Conservation (phyloP, 2,329 filamentous ascomycete species). For the Paraphaeosphaeria sporulosa region DNA sequence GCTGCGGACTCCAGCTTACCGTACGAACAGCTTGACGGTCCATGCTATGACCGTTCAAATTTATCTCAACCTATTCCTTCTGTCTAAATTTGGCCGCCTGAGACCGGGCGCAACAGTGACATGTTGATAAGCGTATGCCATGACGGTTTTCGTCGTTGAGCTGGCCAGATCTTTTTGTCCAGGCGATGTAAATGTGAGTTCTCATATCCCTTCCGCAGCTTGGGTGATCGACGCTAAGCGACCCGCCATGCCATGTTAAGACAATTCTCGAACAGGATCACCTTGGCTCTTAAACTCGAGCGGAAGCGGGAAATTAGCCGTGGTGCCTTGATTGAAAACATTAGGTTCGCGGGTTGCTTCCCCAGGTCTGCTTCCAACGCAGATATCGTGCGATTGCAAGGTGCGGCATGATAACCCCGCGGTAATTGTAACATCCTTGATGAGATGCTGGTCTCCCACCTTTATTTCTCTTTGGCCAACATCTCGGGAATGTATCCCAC, state of each 20-base stretch:
- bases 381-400: not conserved
- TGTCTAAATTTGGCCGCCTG: not conserved
- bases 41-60: not conserved
- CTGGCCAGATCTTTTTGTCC: not conserved
- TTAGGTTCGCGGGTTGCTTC: not conserved
- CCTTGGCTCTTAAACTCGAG: not conserved
- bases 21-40: not conserved
- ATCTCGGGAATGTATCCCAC: not conserved
- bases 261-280: not conserved
- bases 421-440: not conserved
- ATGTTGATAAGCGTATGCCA: not conserved
- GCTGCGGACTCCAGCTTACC: not conserved
- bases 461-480: not conserved
- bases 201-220: not conserved
- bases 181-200: not conserved
- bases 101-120: not conserved
- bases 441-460: not conserved
- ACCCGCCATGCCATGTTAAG: not conserved
- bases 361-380: not conserved
- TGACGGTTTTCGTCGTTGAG: not conserved
- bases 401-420: not conserved
- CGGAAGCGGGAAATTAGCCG: not conserved
- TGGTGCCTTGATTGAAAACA: not conserved
- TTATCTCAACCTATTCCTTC: not conserved
- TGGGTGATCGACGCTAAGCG: conserved; percentile 1